These are phyloP conservation scores for Schizonepeta tenuifolia DNA, from an alignment of 257 asterid genomes.

Conservation along the genomic window DNA sequence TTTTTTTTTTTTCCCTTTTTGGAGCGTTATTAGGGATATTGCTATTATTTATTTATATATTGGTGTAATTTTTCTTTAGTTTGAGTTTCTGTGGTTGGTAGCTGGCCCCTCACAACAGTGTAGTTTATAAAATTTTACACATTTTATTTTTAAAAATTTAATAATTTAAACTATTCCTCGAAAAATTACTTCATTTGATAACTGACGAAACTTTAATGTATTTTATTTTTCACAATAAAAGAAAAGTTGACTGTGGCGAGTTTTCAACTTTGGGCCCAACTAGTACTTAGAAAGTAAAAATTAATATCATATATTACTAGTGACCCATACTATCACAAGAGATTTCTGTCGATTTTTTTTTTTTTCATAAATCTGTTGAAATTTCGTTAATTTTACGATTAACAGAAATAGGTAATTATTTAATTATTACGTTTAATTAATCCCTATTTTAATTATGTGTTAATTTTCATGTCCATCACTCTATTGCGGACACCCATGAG, in stretches of 20 bases:
- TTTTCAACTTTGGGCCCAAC: slow-evolving; percentile 1
- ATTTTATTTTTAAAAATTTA: too few species aligned
- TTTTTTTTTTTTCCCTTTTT: not conserved
- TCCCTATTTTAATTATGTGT: not conserved
- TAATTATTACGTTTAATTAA: not conserved
- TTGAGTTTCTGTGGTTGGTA: not conserved
- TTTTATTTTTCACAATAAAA: not conserved
- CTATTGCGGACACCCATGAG: slow-evolving; percentile 14
- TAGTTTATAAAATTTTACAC: too few species aligned
- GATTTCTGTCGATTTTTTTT: not conserved
- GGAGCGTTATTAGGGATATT: too few species aligned
- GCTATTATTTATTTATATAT: too few species aligned
- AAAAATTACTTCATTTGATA: too few species aligned
- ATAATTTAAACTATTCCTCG: too few species aligned
- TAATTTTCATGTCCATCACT: not conserved
- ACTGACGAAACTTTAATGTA: too few species aligned
- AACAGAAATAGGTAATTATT: not conserved
- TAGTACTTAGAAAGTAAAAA: not conserved
- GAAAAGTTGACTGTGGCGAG: slow-evolving; percentile 13
- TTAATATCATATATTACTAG: not conserved
- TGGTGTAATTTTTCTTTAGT: not conserved
- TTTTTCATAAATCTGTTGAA: not conserved
- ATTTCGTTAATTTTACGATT: not conserved
- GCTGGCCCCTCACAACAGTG: too few species aligned
- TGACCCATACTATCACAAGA: slow-evolving; percentile 2